Conservation (phyloP, 106 monocot species). For the Apostasia ramifera region DNA sequence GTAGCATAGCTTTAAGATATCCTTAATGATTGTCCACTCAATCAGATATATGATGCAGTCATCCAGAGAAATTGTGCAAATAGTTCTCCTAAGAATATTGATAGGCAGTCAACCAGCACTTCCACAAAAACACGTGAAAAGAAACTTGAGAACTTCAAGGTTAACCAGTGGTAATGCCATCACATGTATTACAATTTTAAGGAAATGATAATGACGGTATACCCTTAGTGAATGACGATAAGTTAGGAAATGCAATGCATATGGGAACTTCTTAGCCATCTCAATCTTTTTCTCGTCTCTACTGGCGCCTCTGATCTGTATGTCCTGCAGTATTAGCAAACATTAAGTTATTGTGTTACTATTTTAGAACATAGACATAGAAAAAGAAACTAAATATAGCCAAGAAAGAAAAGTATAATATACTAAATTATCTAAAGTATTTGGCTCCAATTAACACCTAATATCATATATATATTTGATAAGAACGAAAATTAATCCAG, state of each 20-base stretch:
- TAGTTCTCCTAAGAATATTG: too few relatives aligned
- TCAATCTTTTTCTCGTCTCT: conserved; percentile 84
- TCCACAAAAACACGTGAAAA: too few relatives aligned
- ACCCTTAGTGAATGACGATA: conserved; percentile 91
- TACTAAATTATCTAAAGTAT: neutral
- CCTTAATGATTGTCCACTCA: too few relatives aligned
- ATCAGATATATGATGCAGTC: too few relatives aligned
- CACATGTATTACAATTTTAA: too few relatives aligned
- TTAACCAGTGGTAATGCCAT: too few relatives aligned
- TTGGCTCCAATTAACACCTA: neutral
- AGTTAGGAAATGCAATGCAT: conserved; percentile 83
- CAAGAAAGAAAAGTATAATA: neutral
- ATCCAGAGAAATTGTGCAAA: too few relatives aligned
- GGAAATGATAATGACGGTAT: neutral
- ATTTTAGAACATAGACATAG: neutral
- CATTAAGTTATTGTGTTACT: conserved; percentile 1
- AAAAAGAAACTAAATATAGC: neutral
- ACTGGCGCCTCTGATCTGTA: conserved; percentile 82
- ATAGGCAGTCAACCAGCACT: too few relatives aligned
- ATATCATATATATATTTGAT: neutral
- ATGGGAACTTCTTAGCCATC: conserved; percentile 76
- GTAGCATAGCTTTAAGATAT: too few relatives aligned
- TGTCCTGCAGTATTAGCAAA: conserved; percentile 59
- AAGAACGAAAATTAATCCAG: neutral
- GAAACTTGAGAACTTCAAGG: too few relatives aligned